These are phyloP conservation scores for Gossypium australe DNA, from an alignment of 345 rosid species.

Conservation along the genomic window DNA sequence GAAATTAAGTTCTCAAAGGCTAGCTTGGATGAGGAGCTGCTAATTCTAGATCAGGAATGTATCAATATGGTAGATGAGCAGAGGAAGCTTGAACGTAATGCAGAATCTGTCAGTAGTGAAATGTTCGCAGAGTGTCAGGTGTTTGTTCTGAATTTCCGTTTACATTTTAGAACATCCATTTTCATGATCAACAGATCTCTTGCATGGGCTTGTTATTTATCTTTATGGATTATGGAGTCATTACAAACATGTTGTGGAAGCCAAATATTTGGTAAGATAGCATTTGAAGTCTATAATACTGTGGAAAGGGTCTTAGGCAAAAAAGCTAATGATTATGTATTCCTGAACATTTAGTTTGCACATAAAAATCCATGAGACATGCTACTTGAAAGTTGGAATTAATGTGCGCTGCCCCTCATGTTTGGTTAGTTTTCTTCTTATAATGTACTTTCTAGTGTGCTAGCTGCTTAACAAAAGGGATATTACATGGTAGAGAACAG, in stretches of 20 bases:
- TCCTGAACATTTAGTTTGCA: not conserved
- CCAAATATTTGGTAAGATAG: not conserved
- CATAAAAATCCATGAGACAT: not conserved
- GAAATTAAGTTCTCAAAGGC: constrained; percentile 40
- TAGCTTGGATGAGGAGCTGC: constrained; percentile 72
- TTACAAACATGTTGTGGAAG: constrained; percentile 6
- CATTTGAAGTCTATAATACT: not conserved
- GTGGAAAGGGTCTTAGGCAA: not conserved
- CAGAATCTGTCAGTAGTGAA: constrained; percentile 90
- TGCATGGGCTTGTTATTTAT: not conserved
- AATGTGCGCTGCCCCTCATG: not conserved
- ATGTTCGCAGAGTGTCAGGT: constrained; percentile 98
- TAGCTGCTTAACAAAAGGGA: not conserved
- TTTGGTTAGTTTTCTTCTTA: not conserved
- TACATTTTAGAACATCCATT: not conserved
- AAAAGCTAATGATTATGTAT: not conserved
- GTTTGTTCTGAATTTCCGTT: constrained; percentile 13
- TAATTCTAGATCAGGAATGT: constrained; percentile 48
- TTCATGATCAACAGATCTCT: not conserved
- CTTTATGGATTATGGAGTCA: constrained; percentile 2
- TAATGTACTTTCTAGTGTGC: not conserved
- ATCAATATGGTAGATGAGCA: constrained; percentile 66
- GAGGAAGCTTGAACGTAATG: constrained; percentile 84
- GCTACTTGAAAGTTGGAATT: not conserved
- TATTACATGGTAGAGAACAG: not conserved